Evolutionary conservation across 192 early-diverging fungal species (phyloP).

Genomic region (Hyaloraphidium curvatum): DNA sequence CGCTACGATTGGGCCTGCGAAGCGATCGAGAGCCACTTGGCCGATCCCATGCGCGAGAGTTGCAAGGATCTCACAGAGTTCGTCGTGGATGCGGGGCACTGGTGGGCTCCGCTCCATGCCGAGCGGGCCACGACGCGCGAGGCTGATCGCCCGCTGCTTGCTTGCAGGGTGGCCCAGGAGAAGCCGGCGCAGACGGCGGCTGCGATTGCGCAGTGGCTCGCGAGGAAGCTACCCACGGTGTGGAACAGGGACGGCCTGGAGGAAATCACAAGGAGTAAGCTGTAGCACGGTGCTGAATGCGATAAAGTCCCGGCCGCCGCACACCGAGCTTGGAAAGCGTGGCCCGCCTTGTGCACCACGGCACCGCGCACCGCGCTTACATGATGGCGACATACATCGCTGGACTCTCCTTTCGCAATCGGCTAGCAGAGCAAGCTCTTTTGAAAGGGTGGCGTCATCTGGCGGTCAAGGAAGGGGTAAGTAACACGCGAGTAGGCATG

Average conservation of each 20-base stretch:
- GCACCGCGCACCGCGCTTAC: too few species aligned
- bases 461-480: too few species aligned
- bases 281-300: too few species aligned
- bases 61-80: background rate
- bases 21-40: background rate
- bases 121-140: background rate
- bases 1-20: slow-evolving; percentile 3
- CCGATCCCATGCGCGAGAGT: background rate
- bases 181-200: background rate
- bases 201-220: background rate
- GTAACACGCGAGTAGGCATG: too few species aligned
- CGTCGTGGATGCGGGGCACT: background rate
- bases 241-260: background rate
- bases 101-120: background rate
- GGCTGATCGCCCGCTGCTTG: background rate
- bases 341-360: too few species aligned
- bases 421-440: too few species aligned
- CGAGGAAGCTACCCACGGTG: background rate
- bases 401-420: too few species aligned
- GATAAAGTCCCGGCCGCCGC: too few species aligned
- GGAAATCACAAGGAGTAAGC: too few species aligned
- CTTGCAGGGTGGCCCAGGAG: background rate
- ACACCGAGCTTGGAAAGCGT: too few species aligned
- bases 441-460: too few species aligned
- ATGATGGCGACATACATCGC: too few species aligned